Conservation (phyloP, 192 early-diverging fungal species). For the Coemansia sp. region DNA sequence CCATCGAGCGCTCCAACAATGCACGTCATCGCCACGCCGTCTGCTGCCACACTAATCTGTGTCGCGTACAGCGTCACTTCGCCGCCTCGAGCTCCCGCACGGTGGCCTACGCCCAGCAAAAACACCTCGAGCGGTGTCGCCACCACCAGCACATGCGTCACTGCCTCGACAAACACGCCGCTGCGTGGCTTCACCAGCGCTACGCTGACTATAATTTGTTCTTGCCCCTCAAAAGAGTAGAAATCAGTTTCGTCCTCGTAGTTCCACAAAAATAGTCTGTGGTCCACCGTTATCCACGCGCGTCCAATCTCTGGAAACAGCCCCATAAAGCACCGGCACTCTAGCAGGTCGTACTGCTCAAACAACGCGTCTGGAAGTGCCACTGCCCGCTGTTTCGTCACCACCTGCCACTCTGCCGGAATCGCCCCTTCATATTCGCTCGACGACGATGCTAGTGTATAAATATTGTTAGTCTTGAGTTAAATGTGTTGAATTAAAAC, state of each 20-base stretch:
- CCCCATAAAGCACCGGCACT: constrained; percentile 84
- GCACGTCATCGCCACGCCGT: constrained; percentile 75
- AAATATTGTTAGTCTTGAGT: background rate
- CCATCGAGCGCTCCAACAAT: constrained; percentile 79
- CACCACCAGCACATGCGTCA: constrained; percentile 81
- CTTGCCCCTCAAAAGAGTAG: constrained; percentile 81
- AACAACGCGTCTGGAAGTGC: constrained; percentile 75
- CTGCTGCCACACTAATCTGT: constrained; percentile 75
- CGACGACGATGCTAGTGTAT: constrained; percentile 55
- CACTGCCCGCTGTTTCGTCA: constrained; percentile 62
- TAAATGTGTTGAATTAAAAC: too few species aligned
- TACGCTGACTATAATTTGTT: constrained; percentile 84
- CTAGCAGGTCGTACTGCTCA: constrained; percentile 72
- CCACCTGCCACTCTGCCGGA: constrained; percentile 56
- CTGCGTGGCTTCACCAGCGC: constrained; percentile 73
- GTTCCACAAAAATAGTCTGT: constrained; percentile 89
- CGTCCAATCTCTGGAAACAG: constrained; percentile 87
- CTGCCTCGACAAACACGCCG: constrained; percentile 80
- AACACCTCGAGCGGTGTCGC: constrained; percentile 85
- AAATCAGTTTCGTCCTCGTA: constrained; percentile 74
- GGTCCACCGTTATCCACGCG: constrained; percentile 91
- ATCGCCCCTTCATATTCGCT: constrained; percentile 54
- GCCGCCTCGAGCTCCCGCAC: constrained; percentile 32
- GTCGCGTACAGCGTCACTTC: constrained; percentile 76
- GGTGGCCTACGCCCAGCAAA: constrained; percentile 70